These are phyloP conservation scores for Ciborinia camelliae DNA, from an alignment of 2,329 filamentous ascomycete genomes.

Conservation along the genomic window DNA sequence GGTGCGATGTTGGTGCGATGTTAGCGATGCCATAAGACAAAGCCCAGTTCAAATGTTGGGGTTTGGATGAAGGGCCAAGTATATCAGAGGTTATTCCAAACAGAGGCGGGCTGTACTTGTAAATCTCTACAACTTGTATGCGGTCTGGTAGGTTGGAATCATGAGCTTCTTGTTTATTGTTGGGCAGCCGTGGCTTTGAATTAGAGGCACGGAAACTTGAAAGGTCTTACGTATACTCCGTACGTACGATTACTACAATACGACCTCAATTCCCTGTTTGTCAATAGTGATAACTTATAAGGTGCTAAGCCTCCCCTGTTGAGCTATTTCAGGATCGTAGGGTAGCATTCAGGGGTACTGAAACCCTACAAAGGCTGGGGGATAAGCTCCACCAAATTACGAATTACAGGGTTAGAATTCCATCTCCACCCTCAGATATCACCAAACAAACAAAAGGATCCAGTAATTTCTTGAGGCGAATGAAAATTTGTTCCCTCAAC, in stretches of 20 bases:
- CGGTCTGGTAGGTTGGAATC: neutral
- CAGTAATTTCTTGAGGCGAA: neutral
- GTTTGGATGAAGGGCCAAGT: neutral
- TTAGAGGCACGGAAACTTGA: neutral
- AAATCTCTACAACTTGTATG: neutral
- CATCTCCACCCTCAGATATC: neutral
- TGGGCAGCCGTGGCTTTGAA: neutral
- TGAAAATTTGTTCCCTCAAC: neutral
- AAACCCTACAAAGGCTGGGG: conserved; percentile 1
- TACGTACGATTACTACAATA: neutral
- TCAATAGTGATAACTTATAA: neutral
- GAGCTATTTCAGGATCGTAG: conserved; percentile 6
- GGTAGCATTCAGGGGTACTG: neutral
- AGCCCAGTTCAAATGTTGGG: neutral
- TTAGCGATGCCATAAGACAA: neutral
- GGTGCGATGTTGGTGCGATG: no score
- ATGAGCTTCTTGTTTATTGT: neutral
- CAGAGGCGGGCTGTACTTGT: neutral
- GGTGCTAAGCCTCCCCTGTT: neutral
- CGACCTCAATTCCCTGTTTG: neutral
- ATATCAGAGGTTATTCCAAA: neutral
- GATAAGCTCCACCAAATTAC: neutral
- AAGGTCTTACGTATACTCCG: no score
- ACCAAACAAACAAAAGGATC: neutral
- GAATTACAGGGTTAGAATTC: conserved; percentile 3